Evolutionary conservation across 1,284 basidiomycete genomes (phyloP).

Genomic region (Wallemia mellicola): DNA sequence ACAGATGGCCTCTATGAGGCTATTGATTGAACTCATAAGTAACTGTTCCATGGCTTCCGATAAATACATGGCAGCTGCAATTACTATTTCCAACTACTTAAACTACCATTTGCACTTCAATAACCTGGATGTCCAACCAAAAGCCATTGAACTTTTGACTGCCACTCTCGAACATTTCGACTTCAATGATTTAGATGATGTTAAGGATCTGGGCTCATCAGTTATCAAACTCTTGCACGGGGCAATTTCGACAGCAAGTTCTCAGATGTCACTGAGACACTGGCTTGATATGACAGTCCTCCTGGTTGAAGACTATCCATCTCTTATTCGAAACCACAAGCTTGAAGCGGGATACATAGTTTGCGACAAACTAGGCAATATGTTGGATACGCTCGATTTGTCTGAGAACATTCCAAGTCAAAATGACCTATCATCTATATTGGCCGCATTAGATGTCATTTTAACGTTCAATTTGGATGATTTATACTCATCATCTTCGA

Average conservation of each 20-base stretch:
- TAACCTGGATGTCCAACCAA: not conserved
- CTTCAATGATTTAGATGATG: not conserved
- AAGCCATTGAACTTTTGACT: not conserved
- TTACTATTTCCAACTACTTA: not conserved
- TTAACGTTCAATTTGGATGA: too few relatives aligned
- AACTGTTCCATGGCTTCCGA: not conserved
- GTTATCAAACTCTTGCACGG: not conserved
- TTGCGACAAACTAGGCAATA: not conserved
- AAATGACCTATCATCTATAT: too few relatives aligned
- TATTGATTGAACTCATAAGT: not conserved
- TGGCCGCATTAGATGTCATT: too few relatives aligned
- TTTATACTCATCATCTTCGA: too few relatives aligned
- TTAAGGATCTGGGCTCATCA: not conserved
- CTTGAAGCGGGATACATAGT: not conserved
- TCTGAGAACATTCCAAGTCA: too few relatives aligned
- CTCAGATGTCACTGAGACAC: not conserved
- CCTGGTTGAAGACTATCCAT: not conserved
- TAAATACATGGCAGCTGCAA: not conserved
- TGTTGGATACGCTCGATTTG: not conserved
- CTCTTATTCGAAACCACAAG: not conserved
- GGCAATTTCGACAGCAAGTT: not conserved
- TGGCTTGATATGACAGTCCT: not conserved
- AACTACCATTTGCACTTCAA: not conserved
- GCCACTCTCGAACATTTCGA: not conserved
- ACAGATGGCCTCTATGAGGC: not conserved